Evolutionary conservation across 2,329 filamentous ascomycete species (phyloP).

Genomic region (Pseudogymnoascus sp.): DNA sequence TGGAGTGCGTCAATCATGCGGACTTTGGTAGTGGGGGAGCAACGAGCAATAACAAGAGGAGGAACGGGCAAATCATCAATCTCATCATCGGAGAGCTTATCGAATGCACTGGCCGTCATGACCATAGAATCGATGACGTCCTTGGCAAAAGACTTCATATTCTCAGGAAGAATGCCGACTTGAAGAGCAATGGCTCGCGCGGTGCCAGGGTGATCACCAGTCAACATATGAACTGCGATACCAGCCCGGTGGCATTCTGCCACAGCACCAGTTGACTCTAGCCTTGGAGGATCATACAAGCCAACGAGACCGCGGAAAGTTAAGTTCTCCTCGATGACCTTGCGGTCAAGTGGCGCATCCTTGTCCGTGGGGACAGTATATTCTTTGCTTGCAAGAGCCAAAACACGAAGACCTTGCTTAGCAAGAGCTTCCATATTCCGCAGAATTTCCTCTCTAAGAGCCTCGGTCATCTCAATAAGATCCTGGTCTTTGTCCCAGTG

Average conservation of each 20-base stretch:
- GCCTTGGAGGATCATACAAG: constrained; percentile 63
- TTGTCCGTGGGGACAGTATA: constrained; percentile 25
- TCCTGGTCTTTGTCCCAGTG: constrained; percentile 34
- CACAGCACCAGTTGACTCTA: constrained; percentile 55
- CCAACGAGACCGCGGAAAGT: constrained; percentile 70
- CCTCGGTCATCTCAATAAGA: constrained; percentile 40
- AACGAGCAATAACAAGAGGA: constrained; percentile 74
- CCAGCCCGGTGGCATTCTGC: constrained; percentile 50
- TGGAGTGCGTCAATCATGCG: constrained; percentile 86
- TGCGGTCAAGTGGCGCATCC: constrained; percentile 43
- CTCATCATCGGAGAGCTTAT: constrained; percentile 64
- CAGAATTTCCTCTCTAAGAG: constrained; percentile 47
- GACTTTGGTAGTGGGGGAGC: constrained; percentile 78
- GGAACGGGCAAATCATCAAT: constrained; percentile 68
- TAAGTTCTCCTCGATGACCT: constrained; percentile 57
- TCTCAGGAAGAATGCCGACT: constrained; percentile 64
- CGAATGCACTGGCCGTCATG: constrained; percentile 69
- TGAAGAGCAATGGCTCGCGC: constrained; percentile 70
- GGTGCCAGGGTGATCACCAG: constrained; percentile 72
- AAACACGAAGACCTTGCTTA: constrained; percentile 57
- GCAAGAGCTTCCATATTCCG: constrained; percentile 61
- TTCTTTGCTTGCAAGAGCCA: constrained; percentile 49
- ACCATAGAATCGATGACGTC: constrained; percentile 61
- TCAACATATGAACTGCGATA: constrained; percentile 62
- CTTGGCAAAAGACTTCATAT: constrained; percentile 49